Base-by-base conservation (phyloP, 164 flowering plant genomes). In the Nymphaea colorata region DNA sequence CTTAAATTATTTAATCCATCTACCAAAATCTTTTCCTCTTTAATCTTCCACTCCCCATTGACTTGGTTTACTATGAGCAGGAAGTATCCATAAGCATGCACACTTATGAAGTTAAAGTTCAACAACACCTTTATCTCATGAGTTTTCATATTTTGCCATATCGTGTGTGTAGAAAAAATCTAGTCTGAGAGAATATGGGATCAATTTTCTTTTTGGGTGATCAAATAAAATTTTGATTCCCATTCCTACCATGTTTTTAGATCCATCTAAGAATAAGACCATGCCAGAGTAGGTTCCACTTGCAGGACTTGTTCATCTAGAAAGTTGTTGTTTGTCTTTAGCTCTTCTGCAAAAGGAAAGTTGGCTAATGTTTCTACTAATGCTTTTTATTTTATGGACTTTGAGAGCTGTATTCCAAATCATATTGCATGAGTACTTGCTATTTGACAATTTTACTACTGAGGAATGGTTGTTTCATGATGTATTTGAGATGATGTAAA, bases 61-160 rank as follows among this genome's bases (percentile, higher is more conserved):
- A 16, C 10, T 55, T 55, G 59, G 16, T 55, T 55, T 55, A 55
- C 16, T 10, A 2, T 16, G 2, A 55, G 59, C 10, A 55, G 59
- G 16, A 16, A 55, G 16, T 55, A 10, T 8, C 16, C 59, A 16
- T 8, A 8, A 16, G 0, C 16, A 10, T 16, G 16, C 16, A 55
- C 10, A 8, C 16, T 10, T 8, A 8, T 16, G 16, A 55, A 8
- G 1, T 55, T 55, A 16, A 55, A 55, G 59, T 55, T 55, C 59
- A 55, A 55, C 12, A 55, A 16, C 10, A 16, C 59, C 16, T 16
- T 55, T 55, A 55, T 8, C 59, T 62, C 12, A 11, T 12, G 18
- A 62, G 64, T 14, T 25, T 62, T 62, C 64, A 11, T 62, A 62
- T 62, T 62, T 18, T 62, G 64, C 64, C 16, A 62, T 17, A 18